Evolutionary conservation across 805 yeast species (phyloP).

Genomic region (Wickerhamiella nectarea): DNA sequence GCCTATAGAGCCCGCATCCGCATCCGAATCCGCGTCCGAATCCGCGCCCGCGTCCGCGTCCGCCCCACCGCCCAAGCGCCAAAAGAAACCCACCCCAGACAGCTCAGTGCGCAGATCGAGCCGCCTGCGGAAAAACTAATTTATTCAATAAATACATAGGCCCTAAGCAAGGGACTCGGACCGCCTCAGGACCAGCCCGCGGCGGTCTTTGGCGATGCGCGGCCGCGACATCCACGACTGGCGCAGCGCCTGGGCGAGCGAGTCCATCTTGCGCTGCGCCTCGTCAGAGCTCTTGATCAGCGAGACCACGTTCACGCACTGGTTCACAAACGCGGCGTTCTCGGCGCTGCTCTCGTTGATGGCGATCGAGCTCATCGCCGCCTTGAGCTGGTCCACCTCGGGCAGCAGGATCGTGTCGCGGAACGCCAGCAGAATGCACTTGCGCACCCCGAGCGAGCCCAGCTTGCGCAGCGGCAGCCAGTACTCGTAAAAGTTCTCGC

Average conservation of each 20-base stretch:
- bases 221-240: constrained; percentile 22
- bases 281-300: constrained; percentile 41
- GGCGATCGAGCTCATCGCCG: constrained; percentile 13
- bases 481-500: constrained; percentile 27
- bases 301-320: constrained; percentile 48
- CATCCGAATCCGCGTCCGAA: no score
- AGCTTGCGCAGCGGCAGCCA: constrained; percentile 24
- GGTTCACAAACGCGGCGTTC: constrained; percentile 32
- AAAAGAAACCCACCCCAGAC: not conserved
- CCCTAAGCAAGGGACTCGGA: not conserved
- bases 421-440: constrained; percentile 24
- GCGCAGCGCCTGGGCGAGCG: constrained; percentile 26
- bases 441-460: constrained; percentile 19
- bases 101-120: not conserved
- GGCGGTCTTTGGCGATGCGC: constrained; percentile 21
- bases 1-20: constrained; percentile 1
- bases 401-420: constrained; percentile 28
- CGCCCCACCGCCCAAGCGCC: not conserved
- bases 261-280: constrained; percentile 47
- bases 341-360: constrained; percentile 10
- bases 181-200: constrained; percentile 19
- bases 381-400: constrained; percentile 18
- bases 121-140: not conserved
- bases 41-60: not conserved
- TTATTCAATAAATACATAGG: not conserved